A percentile compares a stretch with the other conserved stretches of the same genome.
Conservation (phyloP, 2,329 filamentous ascomycete genomes). For the Verruconis gallopava region DNA sequence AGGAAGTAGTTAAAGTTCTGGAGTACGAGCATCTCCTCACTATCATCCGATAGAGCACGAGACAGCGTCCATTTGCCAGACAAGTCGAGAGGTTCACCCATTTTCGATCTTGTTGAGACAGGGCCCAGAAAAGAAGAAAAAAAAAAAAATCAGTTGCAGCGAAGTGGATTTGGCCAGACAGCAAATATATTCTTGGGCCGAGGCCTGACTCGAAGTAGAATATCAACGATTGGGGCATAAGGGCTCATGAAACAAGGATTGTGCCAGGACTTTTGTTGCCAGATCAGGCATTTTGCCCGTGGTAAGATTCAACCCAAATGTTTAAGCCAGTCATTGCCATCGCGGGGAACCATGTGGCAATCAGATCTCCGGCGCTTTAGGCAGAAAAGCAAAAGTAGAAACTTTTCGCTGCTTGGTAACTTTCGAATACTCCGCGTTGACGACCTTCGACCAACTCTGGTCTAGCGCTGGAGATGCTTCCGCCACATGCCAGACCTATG, state of each 20-base stretch:
- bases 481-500: no score
- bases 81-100: not conserved
- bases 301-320: no score
- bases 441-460: no score
- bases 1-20: slow-evolving; percentile 1
- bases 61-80: not conserved
- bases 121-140: not conserved
- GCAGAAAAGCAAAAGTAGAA: no score
- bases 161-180: not conserved
- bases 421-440: no score
- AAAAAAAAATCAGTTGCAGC: no score
- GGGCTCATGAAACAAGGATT: not conserved
- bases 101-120: not conserved
- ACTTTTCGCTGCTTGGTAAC: no score
- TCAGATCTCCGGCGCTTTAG: no score
- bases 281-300: not conserved
- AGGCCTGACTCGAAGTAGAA: not conserved
- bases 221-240: not conserved
- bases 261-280: not conserved
- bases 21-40: not conserved
- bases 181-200: not conserved
- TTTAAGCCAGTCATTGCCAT: no score
- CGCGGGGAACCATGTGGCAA: no score
- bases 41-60: not conserved
- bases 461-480: no score